These are phyloP conservation scores for Exophiala xenobiotica DNA, from an alignment of 2,329 filamentous ascomycete species.

Conservation along the genomic window DNA sequence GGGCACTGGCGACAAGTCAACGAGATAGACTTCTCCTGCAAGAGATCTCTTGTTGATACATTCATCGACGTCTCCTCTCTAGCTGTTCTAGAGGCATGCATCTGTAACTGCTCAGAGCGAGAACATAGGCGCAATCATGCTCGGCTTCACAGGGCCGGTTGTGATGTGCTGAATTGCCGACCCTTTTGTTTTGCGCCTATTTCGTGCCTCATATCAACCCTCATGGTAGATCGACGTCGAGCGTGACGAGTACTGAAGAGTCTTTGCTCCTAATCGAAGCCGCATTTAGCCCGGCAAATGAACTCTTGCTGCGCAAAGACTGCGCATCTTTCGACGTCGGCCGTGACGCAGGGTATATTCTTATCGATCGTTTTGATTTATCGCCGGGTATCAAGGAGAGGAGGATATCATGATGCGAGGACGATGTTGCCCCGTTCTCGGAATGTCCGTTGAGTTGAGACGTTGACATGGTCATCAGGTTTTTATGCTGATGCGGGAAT, in stretches of 20 bases:
- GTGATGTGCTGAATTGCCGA: too few relatives aligned
- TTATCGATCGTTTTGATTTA: constrained; percentile 30
- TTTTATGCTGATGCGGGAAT: constrained; percentile 25
- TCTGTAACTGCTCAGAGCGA: too few relatives aligned
- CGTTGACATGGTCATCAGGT: constrained; percentile 15
- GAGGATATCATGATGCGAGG: constrained; percentile 30
- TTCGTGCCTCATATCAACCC: background rate
- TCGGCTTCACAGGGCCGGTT: too few relatives aligned
- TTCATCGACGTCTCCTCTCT: too few relatives aligned
- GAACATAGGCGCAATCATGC: too few relatives aligned
- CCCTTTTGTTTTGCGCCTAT: background rate
- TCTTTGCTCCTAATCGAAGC: constrained; percentile 10
- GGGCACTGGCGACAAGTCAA: too few relatives aligned
- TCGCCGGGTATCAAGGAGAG: constrained; percentile 30
- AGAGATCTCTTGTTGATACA: too few relatives aligned
- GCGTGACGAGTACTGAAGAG: constrained; percentile 25
- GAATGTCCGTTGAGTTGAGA: constrained; percentile 15
- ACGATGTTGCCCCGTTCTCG: constrained; percentile 9
- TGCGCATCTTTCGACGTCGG: constrained; percentile 27
- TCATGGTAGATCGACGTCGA: constrained; percentile 28
- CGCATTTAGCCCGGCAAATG: constrained; percentile 17
- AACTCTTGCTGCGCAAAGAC: constrained; percentile 27
- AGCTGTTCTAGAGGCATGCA: too few relatives aligned
- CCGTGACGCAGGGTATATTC: constrained; percentile 30
- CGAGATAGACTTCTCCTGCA: too few relatives aligned